Percentiles rank a stretch among this genome's conserved stretches.
phyloP scores from a whole-genome alignment of 192 early-diverging fungal genomes.

The Chytriomyces sp. region DNA sequence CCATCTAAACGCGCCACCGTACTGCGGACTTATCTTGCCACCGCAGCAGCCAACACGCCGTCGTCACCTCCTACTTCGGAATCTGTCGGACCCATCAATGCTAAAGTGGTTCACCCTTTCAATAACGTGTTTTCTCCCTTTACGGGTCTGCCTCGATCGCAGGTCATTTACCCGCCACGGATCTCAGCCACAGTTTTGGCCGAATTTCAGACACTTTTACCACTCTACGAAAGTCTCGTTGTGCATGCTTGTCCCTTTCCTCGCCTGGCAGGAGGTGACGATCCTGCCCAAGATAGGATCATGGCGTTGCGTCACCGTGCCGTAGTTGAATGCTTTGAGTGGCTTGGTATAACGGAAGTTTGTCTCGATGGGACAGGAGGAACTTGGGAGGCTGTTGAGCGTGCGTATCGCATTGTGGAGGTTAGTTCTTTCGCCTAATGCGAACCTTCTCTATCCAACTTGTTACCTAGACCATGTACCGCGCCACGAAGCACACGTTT shows the following conservation, averaged over 20 bases:
- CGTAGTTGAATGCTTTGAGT: slow-evolving; percentile 50
- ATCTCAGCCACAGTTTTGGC: slow-evolving; percentile 3
- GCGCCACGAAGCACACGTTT: slow-evolving; percentile 55
- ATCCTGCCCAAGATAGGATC: slow-evolving; percentile 16
- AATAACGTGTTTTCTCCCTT: not conserved
- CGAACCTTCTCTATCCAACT: not conserved
- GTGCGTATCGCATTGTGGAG: slow-evolving; percentile 48
- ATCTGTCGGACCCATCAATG: not conserved
- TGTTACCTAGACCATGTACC: slow-evolving; percentile 42
- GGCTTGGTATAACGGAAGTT: slow-evolving; percentile 40
- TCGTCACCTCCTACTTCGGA: not conserved
- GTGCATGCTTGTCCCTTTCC: slow-evolving; percentile 43
- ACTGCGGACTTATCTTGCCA: slow-evolving; percentile 2
- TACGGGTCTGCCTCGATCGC: slow-evolving; percentile 3
- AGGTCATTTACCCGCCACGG: slow-evolving; percentile 1
- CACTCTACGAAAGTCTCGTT: slow-evolving; percentile 50
- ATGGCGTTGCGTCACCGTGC: slow-evolving; percentile 21
- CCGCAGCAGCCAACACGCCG: not conserved
- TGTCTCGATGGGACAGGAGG: slow-evolving; percentile 28
- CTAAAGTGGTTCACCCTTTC: not conserved
- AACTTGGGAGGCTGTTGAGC: slow-evolving; percentile 42
- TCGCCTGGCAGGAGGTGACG: slow-evolving; percentile 36
- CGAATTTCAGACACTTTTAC: slow-evolving; percentile 35
- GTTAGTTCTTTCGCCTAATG: slow-evolving; percentile 18
- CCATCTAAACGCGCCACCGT: slow-evolving; percentile 17